These are phyloP conservation scores for Rhododendron kiyosumense DNA, from an alignment of 148 eudicot genomes.

Conservation along the genomic window DNA sequence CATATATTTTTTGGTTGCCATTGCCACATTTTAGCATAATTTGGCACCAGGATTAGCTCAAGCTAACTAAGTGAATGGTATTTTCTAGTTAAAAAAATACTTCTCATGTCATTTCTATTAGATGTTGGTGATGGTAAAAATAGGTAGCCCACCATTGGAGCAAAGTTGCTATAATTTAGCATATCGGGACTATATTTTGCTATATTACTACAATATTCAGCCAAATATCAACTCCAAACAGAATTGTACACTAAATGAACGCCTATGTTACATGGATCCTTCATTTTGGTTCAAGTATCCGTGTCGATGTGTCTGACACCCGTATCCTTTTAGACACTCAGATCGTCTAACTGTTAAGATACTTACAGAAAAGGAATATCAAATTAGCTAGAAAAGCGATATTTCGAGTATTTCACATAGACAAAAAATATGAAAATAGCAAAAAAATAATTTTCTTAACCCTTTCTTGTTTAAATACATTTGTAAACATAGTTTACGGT, in stretches of 20 bases:
- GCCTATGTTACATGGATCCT: too few relatives aligned
- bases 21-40: background rate
- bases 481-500: too few relatives aligned
- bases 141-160: background rate
- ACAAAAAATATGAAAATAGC: too few relatives aligned
- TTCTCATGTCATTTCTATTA: background rate
- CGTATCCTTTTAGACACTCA: too few relatives aligned
- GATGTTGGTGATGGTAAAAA: background rate
- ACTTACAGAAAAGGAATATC: too few relatives aligned
- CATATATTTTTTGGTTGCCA: background rate
- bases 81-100: background rate
- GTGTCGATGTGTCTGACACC: too few relatives aligned
- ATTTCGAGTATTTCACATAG: too few relatives aligned
- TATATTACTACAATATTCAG: background rate
- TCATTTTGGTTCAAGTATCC: too few relatives aligned
- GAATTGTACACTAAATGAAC: background rate
- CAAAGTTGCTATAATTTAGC: background rate
- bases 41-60: background rate
- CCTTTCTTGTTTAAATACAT: too few relatives aligned
- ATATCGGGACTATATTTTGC: background rate
- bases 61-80: background rate
- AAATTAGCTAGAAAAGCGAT: too few relatives aligned
- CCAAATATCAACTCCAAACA: background rate
- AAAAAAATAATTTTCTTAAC: too few relatives aligned
- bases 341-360: too few relatives aligned